Evolutionary conservation across 2,329 filamentous ascomycete species (phyloP).

Genomic region (Colletotrichum cuscutae): DNA sequence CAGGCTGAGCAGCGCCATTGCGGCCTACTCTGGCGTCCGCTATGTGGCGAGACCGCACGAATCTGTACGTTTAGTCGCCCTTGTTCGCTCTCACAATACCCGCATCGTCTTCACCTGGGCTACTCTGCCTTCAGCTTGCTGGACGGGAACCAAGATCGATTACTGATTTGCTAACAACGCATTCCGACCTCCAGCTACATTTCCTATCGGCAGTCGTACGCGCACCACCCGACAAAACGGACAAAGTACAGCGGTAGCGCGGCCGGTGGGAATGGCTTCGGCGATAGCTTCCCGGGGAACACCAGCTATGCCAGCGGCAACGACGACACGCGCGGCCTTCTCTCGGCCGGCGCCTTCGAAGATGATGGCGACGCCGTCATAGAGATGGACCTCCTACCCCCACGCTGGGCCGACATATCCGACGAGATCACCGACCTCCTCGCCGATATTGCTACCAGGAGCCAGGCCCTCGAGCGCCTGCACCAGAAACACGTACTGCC

Average conservation of each 20-base stretch:
- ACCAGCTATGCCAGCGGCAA: constrained; percentile 50
- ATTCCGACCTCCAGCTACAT: constrained; percentile 76
- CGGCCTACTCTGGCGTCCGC: constrained; percentile 61
- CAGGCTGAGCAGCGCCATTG: constrained; percentile 30
- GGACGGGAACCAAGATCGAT: background rate
- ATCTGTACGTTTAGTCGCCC: constrained; percentile 74
- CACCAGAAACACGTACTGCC: constrained; percentile 98
- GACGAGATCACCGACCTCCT: constrained; percentile 92
- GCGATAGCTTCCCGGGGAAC: constrained; percentile 64
- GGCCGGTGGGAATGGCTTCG: constrained; percentile 67
- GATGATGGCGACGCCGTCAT: constrained; percentile 95
- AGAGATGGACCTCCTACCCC: constrained; percentile 96
- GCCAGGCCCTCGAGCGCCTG: constrained; percentile 86
- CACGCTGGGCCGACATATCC: constrained; percentile 94
- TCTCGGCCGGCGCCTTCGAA: constrained; percentile 80
- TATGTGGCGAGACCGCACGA: constrained; percentile 99
- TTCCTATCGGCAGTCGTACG: constrained; percentile 98
- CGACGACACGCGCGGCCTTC: constrained; percentile 78
- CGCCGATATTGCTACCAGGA: constrained; percentile 82
- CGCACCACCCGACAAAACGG: constrained; percentile 92
- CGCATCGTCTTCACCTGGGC: constrained; percentile 19
- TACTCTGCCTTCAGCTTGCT: background rate
- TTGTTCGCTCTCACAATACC: constrained; percentile 35
- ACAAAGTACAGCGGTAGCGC: constrained; percentile 69
- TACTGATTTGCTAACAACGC: constrained; percentile 41